Evolutionary conservation across 179 eudicot genomes (phyloP).

Genomic region (Drosera spatulata): DNA sequence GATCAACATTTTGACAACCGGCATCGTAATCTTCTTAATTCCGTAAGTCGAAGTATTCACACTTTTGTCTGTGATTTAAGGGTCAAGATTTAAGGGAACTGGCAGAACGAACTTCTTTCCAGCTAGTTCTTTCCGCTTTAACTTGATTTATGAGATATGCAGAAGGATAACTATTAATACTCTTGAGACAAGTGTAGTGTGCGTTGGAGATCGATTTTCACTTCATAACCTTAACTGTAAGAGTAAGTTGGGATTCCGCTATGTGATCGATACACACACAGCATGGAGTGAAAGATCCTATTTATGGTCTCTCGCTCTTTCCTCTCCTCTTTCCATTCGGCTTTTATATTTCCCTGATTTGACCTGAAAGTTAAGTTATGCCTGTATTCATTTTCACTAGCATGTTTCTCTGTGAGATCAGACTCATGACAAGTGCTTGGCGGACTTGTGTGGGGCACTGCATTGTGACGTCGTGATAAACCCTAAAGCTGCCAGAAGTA

Average conservation of each 20-base stretch:
- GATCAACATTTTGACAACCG: constrained; percentile 86
- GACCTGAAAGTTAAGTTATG: neutral
- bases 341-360: neutral
- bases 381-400: neutral
- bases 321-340: neutral
- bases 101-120: neutral
- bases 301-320: neutral
- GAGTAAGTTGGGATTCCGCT: too few relatives aligned
- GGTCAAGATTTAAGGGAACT: neutral
- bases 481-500: constrained; percentile 37
- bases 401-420: constrained; percentile 17
- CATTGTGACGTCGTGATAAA: constrained; percentile 69
- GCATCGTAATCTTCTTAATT: constrained; percentile 68
- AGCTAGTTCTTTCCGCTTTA: neutral
- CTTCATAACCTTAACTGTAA: too few relatives aligned
- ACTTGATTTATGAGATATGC: too few relatives aligned
- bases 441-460: constrained; percentile 16
- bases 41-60: constrained; percentile 37
- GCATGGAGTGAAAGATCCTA: too few relatives aligned
- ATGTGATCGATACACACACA: too few relatives aligned
- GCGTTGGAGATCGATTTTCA: too few relatives aligned
- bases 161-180: too few relatives aligned
- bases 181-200: too few relatives aligned
- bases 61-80: neutral
- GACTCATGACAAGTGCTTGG: constrained; percentile 76